Evolutionary conservation across 108 stramenopile species (phyloP).

Genomic region (Nitzschia sp.): DNA sequence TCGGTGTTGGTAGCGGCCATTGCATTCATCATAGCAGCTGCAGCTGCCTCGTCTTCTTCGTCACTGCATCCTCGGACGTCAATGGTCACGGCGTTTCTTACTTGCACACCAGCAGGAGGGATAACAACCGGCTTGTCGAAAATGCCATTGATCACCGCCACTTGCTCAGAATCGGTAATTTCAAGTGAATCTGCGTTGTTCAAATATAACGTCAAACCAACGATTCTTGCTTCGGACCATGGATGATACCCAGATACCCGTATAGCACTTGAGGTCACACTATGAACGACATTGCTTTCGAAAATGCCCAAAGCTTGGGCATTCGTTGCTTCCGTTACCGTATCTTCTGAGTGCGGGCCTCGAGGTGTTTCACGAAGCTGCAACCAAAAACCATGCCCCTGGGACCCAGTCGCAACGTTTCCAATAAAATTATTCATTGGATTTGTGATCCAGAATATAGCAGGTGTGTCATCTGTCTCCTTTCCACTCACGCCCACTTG

Average conservation of each 20-base stretch:
- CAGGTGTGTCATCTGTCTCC: conserved; percentile 17
- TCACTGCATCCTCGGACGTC: neutral
- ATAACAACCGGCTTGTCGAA: neutral
- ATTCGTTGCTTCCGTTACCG: neutral
- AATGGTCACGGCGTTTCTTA: neutral
- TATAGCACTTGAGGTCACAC: neutral
- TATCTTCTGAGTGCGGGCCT: neutral
- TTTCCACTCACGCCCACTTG: neutral
- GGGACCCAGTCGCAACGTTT: conserved; percentile 36
- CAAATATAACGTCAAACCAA: neutral
- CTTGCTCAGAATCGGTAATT: neutral
- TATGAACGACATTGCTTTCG: neutral
- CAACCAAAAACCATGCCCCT: conserved; percentile 34
- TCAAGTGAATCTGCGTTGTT: neutral
- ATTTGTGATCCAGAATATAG: conserved; percentile 23
- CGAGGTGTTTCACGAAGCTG: conserved; percentile 13
- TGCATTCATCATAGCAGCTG: neutral
- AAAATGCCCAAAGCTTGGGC: neutral
- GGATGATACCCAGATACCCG: neutral
- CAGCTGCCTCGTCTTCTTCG: neutral
- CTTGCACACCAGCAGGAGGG: neutral
- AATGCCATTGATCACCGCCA: neutral
- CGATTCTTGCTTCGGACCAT: neutral
- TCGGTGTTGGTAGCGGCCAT: neutral
- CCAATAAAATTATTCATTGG: conserved; percentile 22